These are phyloP conservation scores for Populus nigra DNA, from an alignment of 345 rosid species.

Conservation along the genomic window DNA sequence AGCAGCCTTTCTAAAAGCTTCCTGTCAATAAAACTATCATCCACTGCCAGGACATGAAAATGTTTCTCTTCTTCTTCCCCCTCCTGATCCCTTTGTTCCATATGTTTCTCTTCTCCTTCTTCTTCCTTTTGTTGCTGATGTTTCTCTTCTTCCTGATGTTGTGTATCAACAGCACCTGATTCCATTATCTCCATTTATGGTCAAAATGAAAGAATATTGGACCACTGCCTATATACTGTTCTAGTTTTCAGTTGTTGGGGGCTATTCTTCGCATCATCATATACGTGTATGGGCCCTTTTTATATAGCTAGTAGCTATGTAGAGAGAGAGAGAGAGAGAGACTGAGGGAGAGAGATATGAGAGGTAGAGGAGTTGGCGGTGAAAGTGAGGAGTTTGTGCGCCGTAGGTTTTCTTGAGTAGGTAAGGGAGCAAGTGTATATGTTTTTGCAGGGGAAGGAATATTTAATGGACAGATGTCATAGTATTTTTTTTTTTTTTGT, in stretches of 20 bases:
- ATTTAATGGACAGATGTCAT: not conserved
- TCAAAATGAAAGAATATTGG: not conserved
- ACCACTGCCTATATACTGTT: not conserved
- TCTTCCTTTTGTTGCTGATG: not conserved
- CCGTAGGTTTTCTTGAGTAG: constrained; percentile 29
- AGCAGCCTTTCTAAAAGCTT: constrained; percentile 53
- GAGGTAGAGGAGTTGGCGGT: constrained; percentile 6
- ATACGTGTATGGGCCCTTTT: not conserved
- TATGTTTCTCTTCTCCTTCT: constrained; percentile 12
- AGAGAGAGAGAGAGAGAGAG: constrained; percentile 3
- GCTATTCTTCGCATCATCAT: not conserved
- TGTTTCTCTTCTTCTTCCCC: constrained; percentile 10
- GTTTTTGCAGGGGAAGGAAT: not conserved
- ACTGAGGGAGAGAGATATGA: not conserved
- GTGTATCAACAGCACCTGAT: constrained; percentile 12
- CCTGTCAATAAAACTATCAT: constrained; percentile 56
- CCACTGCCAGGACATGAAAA: constrained; percentile 62
- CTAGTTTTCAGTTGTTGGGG: not conserved
- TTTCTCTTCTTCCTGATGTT: not conserved
- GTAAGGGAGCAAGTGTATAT: constrained; percentile 11
- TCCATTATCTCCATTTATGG: constrained; percentile 32
- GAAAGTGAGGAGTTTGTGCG: not conserved
- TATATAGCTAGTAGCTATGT: not conserved
- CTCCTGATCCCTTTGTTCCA: not conserved
- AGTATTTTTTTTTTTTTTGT: not conserved